Percentiles rank a stretch among this genome's conserved stretches.
These are phyloP conservation scores for Phyllosticta paracitricarpa DNA, from an alignment of 2,329 filamentous ascomycete genomes.

Conservation along the genomic window DNA sequence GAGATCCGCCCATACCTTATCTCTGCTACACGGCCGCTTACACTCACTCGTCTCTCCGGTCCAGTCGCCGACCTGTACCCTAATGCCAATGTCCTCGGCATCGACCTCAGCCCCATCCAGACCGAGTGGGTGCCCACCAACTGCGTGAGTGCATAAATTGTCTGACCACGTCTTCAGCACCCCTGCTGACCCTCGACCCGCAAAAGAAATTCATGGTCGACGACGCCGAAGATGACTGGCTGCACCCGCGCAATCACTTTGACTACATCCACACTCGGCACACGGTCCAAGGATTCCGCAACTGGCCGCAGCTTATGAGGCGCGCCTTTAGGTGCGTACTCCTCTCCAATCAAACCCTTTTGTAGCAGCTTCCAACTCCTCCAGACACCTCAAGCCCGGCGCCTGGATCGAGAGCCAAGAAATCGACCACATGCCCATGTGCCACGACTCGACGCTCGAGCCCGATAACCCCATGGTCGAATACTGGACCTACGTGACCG, in stretches of 20 bases:
- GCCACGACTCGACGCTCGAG: conserved; percentile 32
- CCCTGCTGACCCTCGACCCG: background rate
- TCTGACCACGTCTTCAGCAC: background rate
- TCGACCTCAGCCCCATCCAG: conserved; percentile 24
- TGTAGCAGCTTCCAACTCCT: background rate
- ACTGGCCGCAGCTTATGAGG: conserved; percentile 41
- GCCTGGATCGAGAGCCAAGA: conserved; percentile 49
- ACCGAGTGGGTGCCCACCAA: conserved; percentile 44
- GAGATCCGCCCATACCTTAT: background rate
- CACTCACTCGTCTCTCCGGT: background rate
- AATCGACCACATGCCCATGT: conserved; percentile 41
- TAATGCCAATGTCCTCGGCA: conserved; percentile 11
- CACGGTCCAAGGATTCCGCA: conserved; percentile 40
- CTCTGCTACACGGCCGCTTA: background rate
- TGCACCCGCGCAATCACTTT: conserved; percentile 44
- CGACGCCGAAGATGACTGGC: conserved; percentile 48
- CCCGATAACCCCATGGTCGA: conserved; percentile 34
- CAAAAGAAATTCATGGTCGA: conserved; percentile 41
- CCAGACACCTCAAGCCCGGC: conserved; percentile 43
- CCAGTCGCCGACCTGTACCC: conserved; percentile 13
- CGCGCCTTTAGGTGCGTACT: conserved; percentile 28
- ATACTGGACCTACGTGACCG: conserved; percentile 39
- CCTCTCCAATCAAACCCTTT: background rate
- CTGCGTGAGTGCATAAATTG: conserved; percentile 23
- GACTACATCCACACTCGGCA: conserved; percentile 52